These are phyloP conservation scores for Populus ilicifolia DNA, from an alignment of 345 rosid species.

Conservation along the genomic window DNA sequence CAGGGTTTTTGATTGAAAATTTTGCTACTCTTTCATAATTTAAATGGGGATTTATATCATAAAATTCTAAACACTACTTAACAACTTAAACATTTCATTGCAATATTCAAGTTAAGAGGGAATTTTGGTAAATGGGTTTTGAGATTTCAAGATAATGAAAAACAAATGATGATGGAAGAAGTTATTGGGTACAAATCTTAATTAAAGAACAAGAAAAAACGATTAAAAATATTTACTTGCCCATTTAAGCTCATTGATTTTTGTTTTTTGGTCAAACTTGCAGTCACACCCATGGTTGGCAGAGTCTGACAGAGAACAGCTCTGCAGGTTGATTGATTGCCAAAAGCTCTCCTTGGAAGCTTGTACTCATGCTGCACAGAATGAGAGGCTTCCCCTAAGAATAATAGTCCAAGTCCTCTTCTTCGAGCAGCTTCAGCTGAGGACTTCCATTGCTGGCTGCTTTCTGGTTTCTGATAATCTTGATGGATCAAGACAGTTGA, in stretches of 20 bases:
- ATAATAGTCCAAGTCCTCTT: conserved; percentile 87
- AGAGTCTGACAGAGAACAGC: conserved; percentile 85
- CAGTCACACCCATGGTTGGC: conserved; percentile 97
- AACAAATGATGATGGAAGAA: too few relatives aligned
- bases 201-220: too few relatives aligned
- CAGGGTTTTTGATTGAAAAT: too few relatives aligned
- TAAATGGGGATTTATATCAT: too few relatives aligned
- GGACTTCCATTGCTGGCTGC: conserved; percentile 95
- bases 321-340: conserved; percentile 89
- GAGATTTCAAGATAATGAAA: too few relatives aligned
- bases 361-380: conserved; percentile 96
- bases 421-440: conserved; percentile 99
- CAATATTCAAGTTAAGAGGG: too few relatives aligned
- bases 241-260: conserved; percentile 10
- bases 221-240: not conserved
- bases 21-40: too few relatives aligned
- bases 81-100: too few relatives aligned
- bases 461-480: conserved; percentile 90
- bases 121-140: too few relatives aligned
- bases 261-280: conserved; percentile 17
- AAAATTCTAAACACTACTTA: too few relatives aligned
- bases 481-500: conserved; percentile 78
- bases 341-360: conserved; percentile 98
- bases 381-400: too few relatives aligned
- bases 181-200: too few relatives aligned